These are phyloP conservation scores for Lachancea meyersii DNA, from an alignment of 805 yeast genomes.

Conservation along the genomic window DNA sequence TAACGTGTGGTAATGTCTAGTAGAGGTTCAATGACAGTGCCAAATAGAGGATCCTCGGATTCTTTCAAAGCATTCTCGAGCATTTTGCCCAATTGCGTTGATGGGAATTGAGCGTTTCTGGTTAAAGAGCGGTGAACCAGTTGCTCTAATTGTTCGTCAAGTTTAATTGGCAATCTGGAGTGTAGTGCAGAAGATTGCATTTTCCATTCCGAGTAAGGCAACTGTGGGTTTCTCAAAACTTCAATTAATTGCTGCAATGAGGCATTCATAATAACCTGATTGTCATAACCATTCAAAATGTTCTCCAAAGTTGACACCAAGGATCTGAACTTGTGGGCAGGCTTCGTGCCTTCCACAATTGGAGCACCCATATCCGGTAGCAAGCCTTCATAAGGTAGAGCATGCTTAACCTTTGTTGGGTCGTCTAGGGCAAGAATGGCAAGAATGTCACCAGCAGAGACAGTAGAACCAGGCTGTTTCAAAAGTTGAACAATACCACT, in stretches of 20 bases:
- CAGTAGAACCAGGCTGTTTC: slow-evolving; percentile 98
- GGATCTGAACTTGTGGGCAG: slow-evolving; percentile 64
- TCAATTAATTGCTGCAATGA: slow-evolving; percentile 69
- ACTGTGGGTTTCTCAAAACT: slow-evolving; percentile 67
- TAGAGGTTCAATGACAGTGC: slow-evolving; percentile 65
- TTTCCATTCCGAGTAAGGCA: slow-evolving; percentile 93
- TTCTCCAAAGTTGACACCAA: slow-evolving; percentile 58
- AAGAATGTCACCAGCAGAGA: slow-evolving; percentile 92
- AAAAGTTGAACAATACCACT: slow-evolving; percentile 87
- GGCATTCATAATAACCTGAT: slow-evolving; percentile 86
- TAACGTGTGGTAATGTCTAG: slow-evolving; percentile 63
- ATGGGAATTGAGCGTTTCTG: slow-evolving; percentile 85
- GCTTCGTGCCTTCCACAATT: slow-evolving; percentile 72
- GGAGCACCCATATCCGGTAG: slow-evolving; percentile 87
- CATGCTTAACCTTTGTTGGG: slow-evolving; percentile 95
- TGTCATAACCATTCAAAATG: slow-evolving; percentile 87
- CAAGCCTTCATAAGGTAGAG: slow-evolving; percentile 90
- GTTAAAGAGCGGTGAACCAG: slow-evolving; percentile 59
- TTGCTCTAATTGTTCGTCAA: slow-evolving; percentile 60
- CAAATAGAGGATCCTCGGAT: slow-evolving; percentile 47
- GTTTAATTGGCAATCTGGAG: slow-evolving; percentile 73
- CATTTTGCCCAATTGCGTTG: slow-evolving; percentile 70
- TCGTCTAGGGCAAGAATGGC: slow-evolving; percentile 94
- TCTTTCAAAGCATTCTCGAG: slow-evolving; percentile 56
- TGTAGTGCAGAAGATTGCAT: slow-evolving; percentile 84